phyloP scores from a whole-genome alignment of 108 stramenopile genomes.

The Nitzschia sp. region DNA sequence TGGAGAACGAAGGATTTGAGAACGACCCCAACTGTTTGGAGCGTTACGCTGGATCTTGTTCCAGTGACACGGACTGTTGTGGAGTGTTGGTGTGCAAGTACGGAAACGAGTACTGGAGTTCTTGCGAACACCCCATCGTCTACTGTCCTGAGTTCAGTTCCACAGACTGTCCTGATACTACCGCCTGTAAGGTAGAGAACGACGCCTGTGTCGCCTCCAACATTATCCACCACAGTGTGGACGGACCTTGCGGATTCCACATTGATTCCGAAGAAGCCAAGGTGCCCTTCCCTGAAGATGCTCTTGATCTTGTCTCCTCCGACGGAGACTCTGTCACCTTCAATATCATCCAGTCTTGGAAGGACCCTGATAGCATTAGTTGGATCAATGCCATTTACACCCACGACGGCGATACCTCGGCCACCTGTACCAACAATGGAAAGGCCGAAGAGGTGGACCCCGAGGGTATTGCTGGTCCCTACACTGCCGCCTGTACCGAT shows the following conservation, averaged over 20 bases:
- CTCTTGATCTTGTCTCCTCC: no score
- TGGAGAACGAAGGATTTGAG: not conserved
- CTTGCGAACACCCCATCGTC: not conserved
- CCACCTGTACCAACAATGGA: not conserved
- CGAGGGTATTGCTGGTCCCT: not conserved
- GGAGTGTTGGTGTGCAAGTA: not conserved
- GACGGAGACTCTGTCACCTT: not conserved
- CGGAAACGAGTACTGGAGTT: not conserved
- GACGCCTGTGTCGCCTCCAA: slow-evolving; percentile 1
- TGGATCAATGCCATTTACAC: not conserved
- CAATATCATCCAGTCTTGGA: slow-evolving; percentile 7
- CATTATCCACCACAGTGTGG: no score
- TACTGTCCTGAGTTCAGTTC: not conserved
- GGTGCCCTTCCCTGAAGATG: no score
- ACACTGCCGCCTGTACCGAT: not conserved
- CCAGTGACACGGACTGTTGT: slow-evolving; percentile 4
- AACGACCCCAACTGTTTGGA: slow-evolving; percentile 1
- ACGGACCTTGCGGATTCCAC: no score
- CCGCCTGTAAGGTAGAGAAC: not conserved
- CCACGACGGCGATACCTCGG: not conserved
- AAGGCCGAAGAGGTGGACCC: not conserved
- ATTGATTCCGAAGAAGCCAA: no score
- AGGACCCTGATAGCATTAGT: not conserved
- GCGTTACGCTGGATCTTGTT: not conserved
- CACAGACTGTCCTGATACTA: not conserved